A percentile compares a stretch with the other conserved stretches of the same genome.
Evolutionary conservation across 345 rosid species (phyloP).

Genomic region (Arabis hirsuta): DNA sequence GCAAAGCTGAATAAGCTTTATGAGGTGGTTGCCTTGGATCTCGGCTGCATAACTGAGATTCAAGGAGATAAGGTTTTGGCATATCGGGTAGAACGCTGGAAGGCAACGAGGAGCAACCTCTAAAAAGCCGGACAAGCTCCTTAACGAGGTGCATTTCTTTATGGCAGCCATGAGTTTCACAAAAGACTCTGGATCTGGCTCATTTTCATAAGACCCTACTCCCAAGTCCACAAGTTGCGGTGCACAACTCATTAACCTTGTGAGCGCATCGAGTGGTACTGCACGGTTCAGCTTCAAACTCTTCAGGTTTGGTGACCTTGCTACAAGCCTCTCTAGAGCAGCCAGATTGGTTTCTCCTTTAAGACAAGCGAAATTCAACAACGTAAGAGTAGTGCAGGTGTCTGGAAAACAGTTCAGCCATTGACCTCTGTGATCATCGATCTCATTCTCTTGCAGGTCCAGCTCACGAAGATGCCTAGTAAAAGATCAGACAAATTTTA

Average conservation of each 20-base stretch:
- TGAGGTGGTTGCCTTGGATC: constrained; percentile 63
- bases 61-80: constrained; percentile 63
- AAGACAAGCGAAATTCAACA: constrained; percentile 92
- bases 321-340: constrained; percentile 86
- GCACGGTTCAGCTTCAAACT: constrained; percentile 82
- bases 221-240: constrained; percentile 87
- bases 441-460: constrained; percentile 95
- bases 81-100: constrained; percentile 63
- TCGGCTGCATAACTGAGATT: constrained; percentile 92
- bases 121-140: constrained; percentile 86
- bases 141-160: constrained; percentile 56
- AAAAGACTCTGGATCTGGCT: constrained; percentile 66
- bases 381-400: constrained; percentile 68
- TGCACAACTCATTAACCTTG: constrained; percentile 62
- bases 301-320: constrained; percentile 86
- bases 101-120: constrained; percentile 73
- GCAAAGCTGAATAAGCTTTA: constrained; percentile 66
- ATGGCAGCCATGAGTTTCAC: constrained; percentile 54
- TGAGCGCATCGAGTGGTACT: constrained; percentile 72
- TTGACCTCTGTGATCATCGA: constrained; percentile 91
- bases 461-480: constrained; percentile 83
- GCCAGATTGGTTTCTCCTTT: constrained; percentile 77
- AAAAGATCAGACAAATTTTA: constrained; percentile 1
- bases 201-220: constrained; percentile 77
- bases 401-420: constrained; percentile 96